These are phyloP conservation scores for Solanum dulcamara DNA, from an alignment of 257 asterid species.

Conservation along the genomic window DNA sequence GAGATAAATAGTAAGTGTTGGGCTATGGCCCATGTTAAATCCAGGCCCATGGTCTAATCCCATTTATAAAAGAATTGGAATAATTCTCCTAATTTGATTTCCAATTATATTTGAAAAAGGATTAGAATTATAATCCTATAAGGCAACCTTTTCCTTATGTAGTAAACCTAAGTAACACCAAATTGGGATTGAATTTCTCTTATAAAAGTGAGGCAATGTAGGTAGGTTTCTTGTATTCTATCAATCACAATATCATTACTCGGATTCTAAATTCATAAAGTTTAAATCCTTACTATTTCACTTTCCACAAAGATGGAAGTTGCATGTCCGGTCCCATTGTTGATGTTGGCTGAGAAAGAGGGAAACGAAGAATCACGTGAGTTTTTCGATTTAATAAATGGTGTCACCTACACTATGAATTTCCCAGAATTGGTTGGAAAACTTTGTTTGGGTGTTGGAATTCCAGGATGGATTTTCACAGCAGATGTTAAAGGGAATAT, in stretches of 20 bases:
- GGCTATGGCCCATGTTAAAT: no score
- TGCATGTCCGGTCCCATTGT: background rate
- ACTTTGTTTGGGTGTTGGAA: background rate
- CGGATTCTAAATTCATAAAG: background rate
- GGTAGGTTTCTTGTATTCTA: background rate
- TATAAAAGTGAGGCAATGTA: background rate
- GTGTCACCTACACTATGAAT: background rate
- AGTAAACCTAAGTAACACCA: background rate
- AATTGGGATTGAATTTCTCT: background rate
- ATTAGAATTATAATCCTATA: no score
- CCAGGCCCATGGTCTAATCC: no score
- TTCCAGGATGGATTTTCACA: background rate
- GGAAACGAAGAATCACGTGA: background rate
- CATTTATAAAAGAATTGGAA: no score
- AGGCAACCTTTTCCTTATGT: background rate
- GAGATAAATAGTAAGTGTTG: no score
- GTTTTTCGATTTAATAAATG: background rate
- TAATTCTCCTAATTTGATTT: no score
- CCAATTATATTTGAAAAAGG: no score
- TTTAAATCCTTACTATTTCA: background rate
- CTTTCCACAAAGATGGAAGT: background rate
- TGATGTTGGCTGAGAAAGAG: background rate
- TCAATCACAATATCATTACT: no score
- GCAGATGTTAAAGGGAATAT: background rate
- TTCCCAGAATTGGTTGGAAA: background rate